Conservation (phyloP, 139 green algal species). For the Chlamydomonas eustigma region DNA sequence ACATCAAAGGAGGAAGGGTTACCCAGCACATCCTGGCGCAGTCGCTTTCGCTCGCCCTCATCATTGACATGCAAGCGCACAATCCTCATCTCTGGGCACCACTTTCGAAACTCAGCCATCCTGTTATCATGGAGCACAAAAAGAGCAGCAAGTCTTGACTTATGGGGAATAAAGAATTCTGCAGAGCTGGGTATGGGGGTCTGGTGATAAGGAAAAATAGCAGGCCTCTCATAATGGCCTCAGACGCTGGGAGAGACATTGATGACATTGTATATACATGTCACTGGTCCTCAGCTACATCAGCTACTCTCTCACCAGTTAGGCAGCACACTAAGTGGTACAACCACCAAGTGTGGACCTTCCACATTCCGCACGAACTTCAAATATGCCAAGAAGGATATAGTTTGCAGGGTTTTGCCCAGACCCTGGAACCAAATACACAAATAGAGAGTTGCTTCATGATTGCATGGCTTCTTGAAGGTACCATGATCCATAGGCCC, state of each 20-base stretch:
- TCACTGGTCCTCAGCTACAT: no score
- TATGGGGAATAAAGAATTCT: no score
- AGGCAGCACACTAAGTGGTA: slow-evolving; percentile 70
- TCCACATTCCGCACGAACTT: slow-evolving; percentile 47
- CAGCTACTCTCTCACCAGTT: slow-evolving; percentile 68
- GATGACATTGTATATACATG: no score
- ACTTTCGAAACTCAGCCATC: slow-evolving; percentile 40
- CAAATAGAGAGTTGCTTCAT: no score
- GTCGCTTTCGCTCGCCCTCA: slow-evolving; percentile 44
- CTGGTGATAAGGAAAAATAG: no score
- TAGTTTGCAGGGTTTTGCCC: slow-evolving; percentile 71
- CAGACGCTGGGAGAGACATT: no score
- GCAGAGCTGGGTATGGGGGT: no score
- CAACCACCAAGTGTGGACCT: slow-evolving; percentile 87
- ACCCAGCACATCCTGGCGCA: slow-evolving; percentile 48
- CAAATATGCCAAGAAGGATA: slow-evolving; percentile 67
- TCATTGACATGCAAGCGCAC: slow-evolving; percentile 54
- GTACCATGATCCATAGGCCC: no score
- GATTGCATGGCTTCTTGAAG: no score
- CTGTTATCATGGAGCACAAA: background rate
- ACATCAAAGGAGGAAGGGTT: slow-evolving; percentile 62
- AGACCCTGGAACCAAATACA: no score
- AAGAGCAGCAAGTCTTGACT: no score
- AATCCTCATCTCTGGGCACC: slow-evolving; percentile 53
- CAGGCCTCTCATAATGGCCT: no score